These are phyloP conservation scores for Delphinella strobiligena DNA, from an alignment of 2,329 filamentous ascomycete species.

Conservation along the genomic window DNA sequence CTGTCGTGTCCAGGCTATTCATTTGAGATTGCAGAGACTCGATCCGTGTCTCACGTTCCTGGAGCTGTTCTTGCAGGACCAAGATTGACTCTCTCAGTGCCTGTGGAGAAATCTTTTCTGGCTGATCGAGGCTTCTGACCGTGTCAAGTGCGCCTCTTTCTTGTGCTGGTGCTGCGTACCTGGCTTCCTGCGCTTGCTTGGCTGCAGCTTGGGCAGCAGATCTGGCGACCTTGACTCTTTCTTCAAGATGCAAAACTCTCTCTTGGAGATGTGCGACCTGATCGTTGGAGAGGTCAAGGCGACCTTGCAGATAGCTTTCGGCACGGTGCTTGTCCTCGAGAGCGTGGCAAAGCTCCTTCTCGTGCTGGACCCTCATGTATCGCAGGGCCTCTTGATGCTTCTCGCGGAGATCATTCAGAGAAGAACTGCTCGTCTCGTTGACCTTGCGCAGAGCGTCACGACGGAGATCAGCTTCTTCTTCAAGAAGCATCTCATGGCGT, in stretches of 20 bases:
- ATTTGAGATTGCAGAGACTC: constrained; percentile 71
- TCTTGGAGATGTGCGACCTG: constrained; percentile 81
- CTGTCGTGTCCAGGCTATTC: constrained; percentile 59
- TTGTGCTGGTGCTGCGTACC: constrained; percentile 11
- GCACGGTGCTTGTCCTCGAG: constrained; percentile 71
- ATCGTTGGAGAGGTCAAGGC: constrained; percentile 68
- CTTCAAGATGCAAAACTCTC: constrained; percentile 71
- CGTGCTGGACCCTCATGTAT: constrained; percentile 50
- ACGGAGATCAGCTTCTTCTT: constrained; percentile 64
- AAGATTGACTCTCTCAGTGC: constrained; percentile 92
- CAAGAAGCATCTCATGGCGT: constrained; percentile 70
- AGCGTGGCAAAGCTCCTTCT: constrained; percentile 27
- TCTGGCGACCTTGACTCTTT: constrained; percentile 82
- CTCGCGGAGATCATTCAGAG: constrained; percentile 43
- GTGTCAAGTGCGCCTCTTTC: constrained; percentile 14
- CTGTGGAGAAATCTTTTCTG: constrained; percentile 86
- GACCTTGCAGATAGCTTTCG: constrained; percentile 69
- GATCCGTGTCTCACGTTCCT: constrained; percentile 82
- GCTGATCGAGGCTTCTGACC: constrained; percentile 25
- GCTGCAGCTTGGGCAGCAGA: constrained; percentile 75
- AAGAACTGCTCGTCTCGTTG: constrained; percentile 38
- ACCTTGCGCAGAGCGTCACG: constrained; percentile 45
- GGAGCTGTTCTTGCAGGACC: constrained; percentile 90
- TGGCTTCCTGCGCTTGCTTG: constrained; percentile 39
- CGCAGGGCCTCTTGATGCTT: constrained; percentile 49